Percentiles rank a stretch among this genome's conserved stretches.
These are phyloP conservation scores for Saccharomycopsis fibuligera DNA, from an alignment of 805 yeast genomes.

Conservation along the genomic window DNA sequence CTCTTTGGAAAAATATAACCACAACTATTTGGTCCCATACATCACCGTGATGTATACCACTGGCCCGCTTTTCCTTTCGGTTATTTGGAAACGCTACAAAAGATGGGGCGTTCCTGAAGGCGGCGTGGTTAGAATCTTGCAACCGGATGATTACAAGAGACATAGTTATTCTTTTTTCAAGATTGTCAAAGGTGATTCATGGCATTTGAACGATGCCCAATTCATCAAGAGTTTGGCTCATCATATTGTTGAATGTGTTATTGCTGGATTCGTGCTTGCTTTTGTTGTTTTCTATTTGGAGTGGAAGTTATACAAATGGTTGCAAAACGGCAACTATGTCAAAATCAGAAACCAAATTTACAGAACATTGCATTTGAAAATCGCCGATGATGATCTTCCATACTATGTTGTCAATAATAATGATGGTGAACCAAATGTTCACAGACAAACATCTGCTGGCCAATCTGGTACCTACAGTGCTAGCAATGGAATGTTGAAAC, in stretches of 20 bases:
- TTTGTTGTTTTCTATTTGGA: slow-evolving; percentile 40
- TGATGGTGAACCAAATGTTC: neutral
- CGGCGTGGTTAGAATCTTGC: slow-evolving; percentile 60
- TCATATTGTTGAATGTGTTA: slow-evolving; percentile 66
- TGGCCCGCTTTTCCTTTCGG: slow-evolving; percentile 83
- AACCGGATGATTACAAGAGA: slow-evolving; percentile 68
- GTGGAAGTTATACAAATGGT: slow-evolving; percentile 39
- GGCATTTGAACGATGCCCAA: slow-evolving; percentile 88
- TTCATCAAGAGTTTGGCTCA: slow-evolving; percentile 66
- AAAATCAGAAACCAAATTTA: slow-evolving; percentile 12
- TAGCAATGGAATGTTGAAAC: slow-evolving; percentile 17
- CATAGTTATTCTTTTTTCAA: slow-evolving; percentile 59
- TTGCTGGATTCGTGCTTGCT: slow-evolving; percentile 62
- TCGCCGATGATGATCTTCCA: slow-evolving; percentile 5
- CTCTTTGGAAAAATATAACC: slow-evolving; percentile 52
- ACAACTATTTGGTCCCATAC: slow-evolving; percentile 80
- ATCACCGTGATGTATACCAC: slow-evolving; percentile 90
- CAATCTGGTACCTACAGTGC: neutral
- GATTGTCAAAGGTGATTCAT: slow-evolving; percentile 77
- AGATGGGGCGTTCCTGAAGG: slow-evolving; percentile 69
- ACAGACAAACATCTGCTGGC: neutral
- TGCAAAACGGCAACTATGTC: slow-evolving; percentile 27
- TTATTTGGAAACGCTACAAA: slow-evolving; percentile 81
- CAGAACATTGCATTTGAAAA: neutral
- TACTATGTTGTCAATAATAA: neutral